Percentiles rank a stretch among this genome's conserved stretches.
Evolutionary conservation across 2,329 filamentous ascomycete genomes (phyloP).

Genomic region (Penicillium sp.): DNA sequence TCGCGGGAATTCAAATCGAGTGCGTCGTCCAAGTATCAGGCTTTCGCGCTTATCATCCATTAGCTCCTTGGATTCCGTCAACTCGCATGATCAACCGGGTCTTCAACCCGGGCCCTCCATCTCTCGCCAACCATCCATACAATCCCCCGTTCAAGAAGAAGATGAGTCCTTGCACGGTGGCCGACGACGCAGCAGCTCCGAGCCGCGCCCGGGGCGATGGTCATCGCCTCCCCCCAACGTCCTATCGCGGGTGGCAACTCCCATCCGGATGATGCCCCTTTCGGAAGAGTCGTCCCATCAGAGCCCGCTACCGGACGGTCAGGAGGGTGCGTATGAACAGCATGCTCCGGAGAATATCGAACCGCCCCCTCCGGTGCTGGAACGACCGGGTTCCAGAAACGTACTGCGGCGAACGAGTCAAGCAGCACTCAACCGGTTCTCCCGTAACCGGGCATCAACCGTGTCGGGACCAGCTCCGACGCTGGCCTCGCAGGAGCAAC

Average conservation of each 20-base stretch:
- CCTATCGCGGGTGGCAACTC: constrained; percentile 22
- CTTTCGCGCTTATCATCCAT: constrained; percentile 22
- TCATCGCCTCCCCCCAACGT: constrained; percentile 26
- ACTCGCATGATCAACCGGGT: constrained; percentile 6
- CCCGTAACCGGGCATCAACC: constrained; percentile 35
- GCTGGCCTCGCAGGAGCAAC: constrained; percentile 7
- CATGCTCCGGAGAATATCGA: constrained; percentile 13
- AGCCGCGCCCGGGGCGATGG: constrained; percentile 38
- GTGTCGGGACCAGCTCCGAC: constrained; percentile 23
- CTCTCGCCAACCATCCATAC: constrained; percentile 12
- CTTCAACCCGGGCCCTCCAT: constrained; percentile 18
- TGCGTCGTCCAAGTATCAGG: constrained; percentile 35
- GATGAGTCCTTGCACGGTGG: constrained; percentile 28
- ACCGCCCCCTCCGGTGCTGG: constrained; percentile 13
- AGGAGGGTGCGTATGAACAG: constrained; percentile 7
- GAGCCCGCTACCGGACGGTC: constrained; percentile 12
- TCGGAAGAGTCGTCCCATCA: constrained; percentile 33
- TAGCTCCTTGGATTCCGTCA: constrained; percentile 16
- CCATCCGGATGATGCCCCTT: constrained; percentile 32
- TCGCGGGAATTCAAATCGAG: constrained; percentile 23
- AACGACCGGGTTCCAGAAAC: constrained; percentile 18
- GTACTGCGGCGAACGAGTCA: constrained; percentile 35
- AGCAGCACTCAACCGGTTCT: constrained; percentile 31
- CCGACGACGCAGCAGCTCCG: constrained; percentile 43
- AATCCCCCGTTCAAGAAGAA: constrained; percentile 21